Evolutionary conservation across 176 grass and related monocot genomes (phyloP).

Genomic region (Rhipidocladum racemiflorum): DNA sequence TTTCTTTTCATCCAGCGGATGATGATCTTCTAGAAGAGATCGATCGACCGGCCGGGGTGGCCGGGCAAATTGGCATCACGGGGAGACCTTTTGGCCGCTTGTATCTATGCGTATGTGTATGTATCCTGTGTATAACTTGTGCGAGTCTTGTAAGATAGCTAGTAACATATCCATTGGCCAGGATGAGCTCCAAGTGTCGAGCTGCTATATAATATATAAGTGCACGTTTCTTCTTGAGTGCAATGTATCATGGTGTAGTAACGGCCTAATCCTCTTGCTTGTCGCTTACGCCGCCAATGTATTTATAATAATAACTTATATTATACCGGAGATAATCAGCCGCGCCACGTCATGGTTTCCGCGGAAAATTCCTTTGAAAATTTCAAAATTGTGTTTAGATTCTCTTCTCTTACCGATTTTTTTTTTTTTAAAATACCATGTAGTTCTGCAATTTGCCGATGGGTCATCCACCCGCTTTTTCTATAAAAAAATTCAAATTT

Average conservation of each 20-base stretch:
- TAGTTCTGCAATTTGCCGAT: no score
- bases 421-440: no score
- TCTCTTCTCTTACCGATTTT: no score
- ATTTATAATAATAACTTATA: no score
- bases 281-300: constrained; percentile 4
- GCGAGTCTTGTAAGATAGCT: not conserved
- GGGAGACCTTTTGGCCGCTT: not conserved
- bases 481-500: no score
- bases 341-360: no score
- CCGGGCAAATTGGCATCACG: not conserved
- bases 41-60: not conserved
- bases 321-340: no score
- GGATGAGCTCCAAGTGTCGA: constrained; percentile 7
- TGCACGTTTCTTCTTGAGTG: not conserved
- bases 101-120: not conserved
- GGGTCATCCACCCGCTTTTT: no score
- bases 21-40: not conserved
- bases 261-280: constrained; percentile 6
- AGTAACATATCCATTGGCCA: not conserved
- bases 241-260: not conserved
- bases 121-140: not conserved
- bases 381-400: no score
- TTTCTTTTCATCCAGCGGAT: not conserved
- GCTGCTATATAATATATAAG: not conserved
- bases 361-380: no score